These are phyloP conservation scores for Irpex sp. DNA, from an alignment of 1,284 basidiomycete species.

Conservation along the genomic window DNA sequence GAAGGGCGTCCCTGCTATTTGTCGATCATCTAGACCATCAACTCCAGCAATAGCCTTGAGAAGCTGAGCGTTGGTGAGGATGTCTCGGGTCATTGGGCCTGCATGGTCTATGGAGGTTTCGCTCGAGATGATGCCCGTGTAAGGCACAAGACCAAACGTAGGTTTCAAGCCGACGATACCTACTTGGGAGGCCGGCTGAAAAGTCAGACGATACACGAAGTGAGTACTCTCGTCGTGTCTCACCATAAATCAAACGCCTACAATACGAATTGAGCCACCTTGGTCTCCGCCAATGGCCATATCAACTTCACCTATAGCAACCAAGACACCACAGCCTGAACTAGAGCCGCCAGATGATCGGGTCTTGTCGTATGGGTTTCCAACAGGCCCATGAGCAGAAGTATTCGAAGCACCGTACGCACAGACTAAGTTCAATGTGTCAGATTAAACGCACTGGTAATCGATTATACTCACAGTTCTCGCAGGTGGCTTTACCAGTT, in stretches of 20 bases:
- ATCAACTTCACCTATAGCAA: slow-evolving; percentile 37
- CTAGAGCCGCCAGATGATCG: slow-evolving; percentile 43
- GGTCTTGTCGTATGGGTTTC: slow-evolving; percentile 40
- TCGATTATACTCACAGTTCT: slow-evolving; percentile 24
- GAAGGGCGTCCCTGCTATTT: slow-evolving; percentile 36
- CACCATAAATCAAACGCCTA: slow-evolving; percentile 10
- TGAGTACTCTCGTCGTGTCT: background rate
- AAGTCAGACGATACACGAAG: background rate
- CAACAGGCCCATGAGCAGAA: slow-evolving; percentile 35
- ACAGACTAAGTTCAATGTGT: slow-evolving; percentile 22
- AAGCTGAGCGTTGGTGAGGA: slow-evolving; percentile 40
- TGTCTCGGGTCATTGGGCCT: slow-evolving; percentile 35
- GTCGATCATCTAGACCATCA: slow-evolving; percentile 45
- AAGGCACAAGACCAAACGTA: slow-evolving; percentile 46
- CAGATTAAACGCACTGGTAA: background rate
- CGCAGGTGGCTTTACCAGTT: slow-evolving; percentile 39
- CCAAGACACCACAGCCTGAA: slow-evolving; percentile 42
- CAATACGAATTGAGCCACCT: slow-evolving; percentile 40
- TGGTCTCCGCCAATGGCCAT: slow-evolving; percentile 49
- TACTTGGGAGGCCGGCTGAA: slow-evolving; percentile 36
- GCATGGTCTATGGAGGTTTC: slow-evolving; percentile 39
- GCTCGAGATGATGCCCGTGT: slow-evolving; percentile 41
- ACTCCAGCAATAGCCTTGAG: slow-evolving; percentile 44
- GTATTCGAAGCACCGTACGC: slow-evolving; percentile 36
- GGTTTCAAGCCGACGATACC: slow-evolving; percentile 49